Conservation (phyloP, 495 filamentous ascomycete genomes). For the Choiromyces venosus region DNA sequence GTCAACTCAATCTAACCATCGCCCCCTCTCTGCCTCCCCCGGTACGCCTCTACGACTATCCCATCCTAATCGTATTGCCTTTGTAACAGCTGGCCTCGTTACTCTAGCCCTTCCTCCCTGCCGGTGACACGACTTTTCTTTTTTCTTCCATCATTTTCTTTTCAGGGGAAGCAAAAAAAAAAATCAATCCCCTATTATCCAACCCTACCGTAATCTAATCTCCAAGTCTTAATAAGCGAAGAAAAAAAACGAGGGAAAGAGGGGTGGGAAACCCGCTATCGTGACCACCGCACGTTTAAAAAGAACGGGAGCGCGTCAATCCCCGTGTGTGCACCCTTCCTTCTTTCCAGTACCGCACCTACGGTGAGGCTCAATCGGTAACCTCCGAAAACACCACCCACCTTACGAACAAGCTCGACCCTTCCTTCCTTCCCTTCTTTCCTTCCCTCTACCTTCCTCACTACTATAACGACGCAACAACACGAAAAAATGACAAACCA, state of each 20-base stretch:
- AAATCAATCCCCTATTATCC: neutral
- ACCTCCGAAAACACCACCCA: neutral
- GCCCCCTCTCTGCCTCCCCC: too few relatives aligned
- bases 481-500: conserved; percentile 30
- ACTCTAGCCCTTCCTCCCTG: neutral
- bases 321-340: neutral
- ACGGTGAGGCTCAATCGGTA: neutral
- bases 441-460: neutral
- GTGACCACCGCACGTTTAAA: neutral
- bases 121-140: neutral
- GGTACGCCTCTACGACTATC: neutral
- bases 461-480: too few relatives aligned
- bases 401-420: neutral
- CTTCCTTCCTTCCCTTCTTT: neutral
- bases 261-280: neutral
- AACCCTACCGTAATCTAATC: neutral
- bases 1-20: neutral
- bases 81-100: neutral
- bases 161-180: neutral
- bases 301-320: neutral
- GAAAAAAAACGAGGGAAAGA: neutral
- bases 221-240: neutral
- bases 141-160: neutral
- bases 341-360: too few relatives aligned
- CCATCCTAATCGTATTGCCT: neutral